Conservation (phyloP, 495 filamentous ascomycete species). For the Immersiella caudata region DNA sequence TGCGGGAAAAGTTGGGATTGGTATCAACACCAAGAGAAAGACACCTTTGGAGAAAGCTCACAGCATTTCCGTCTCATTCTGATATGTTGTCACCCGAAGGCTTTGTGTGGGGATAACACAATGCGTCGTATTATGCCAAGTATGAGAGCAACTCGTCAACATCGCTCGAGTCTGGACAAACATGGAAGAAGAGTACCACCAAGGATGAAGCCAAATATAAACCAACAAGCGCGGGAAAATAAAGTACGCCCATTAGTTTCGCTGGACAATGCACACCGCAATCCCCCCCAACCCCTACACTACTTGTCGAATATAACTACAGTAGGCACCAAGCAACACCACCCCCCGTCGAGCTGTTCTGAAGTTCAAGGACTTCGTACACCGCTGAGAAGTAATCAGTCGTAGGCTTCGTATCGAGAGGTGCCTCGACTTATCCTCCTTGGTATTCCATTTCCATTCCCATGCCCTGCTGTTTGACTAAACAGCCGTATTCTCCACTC, state of each 20-base stretch:
- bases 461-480: slow-evolving; percentile 5
- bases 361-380: neutral
- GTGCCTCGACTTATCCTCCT: slow-evolving; percentile 7
- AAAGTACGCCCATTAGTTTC: neutral
- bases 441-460: neutral
- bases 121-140: neutral
- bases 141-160: neutral
- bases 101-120: no score
- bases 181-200: neutral
- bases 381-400: neutral
- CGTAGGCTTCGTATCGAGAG: neutral
- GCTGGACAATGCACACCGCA: neutral
- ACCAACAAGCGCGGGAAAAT: neutral
- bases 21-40: no score
- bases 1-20: no score
- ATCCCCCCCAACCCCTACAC: neutral
- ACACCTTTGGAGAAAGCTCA: no score
- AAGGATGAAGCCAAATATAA: neutral
- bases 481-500: neutral
- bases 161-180: neutral
- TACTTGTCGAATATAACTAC: neutral
- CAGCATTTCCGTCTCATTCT: no score
- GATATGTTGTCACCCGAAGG: no score
- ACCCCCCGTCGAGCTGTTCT: neutral
- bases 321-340: neutral